Evolutionary conservation across 2,329 filamentous ascomycete species (phyloP).

Genomic region (Calonectria montana): DNA sequence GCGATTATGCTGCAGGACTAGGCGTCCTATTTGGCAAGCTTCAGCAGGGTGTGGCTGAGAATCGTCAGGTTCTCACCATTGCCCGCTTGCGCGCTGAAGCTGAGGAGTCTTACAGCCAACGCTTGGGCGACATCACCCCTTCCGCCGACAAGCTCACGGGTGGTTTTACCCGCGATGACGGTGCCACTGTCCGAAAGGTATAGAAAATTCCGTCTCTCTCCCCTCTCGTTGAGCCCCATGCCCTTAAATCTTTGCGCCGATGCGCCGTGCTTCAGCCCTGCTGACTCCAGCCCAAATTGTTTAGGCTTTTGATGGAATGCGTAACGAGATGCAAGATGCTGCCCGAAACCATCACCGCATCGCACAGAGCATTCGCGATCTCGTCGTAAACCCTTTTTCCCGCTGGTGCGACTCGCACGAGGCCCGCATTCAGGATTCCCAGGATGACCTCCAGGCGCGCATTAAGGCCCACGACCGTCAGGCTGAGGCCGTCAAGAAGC

Average conservation of each 20-base stretch:
- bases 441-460: slow-evolving; percentile 90
- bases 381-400: slow-evolving; percentile 93
- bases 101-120: slow-evolving; percentile 88
- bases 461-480: slow-evolving; percentile 96
- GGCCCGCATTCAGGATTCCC: slow-evolving; percentile 88
- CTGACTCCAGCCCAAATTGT: slow-evolving; percentile 31
- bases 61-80: slow-evolving; percentile 92
- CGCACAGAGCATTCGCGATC: slow-evolving; percentile 92
- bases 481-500: slow-evolving; percentile 88
- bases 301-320: slow-evolving; percentile 93
- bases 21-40: slow-evolving; percentile 96
- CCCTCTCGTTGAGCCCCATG: neutral
- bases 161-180: slow-evolving; percentile 92
- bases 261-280: slow-evolving; percentile 4
- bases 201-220: slow-evolving; percentile 8
- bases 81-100: slow-evolving; percentile 95
- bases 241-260: neutral
- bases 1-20: slow-evolving; percentile 94
- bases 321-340: slow-evolving; percentile 91
- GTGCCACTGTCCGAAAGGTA: slow-evolving; percentile 95
- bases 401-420: slow-evolving; percentile 98
- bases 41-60: slow-evolving; percentile 94
- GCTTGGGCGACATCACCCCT: slow-evolving; percentile 83
- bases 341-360: slow-evolving; percentile 94
- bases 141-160: slow-evolving; percentile 83